Base-by-base conservation (phyloP, 768 basidiomycete species). In the Boletus vermiculosoides region DNA sequence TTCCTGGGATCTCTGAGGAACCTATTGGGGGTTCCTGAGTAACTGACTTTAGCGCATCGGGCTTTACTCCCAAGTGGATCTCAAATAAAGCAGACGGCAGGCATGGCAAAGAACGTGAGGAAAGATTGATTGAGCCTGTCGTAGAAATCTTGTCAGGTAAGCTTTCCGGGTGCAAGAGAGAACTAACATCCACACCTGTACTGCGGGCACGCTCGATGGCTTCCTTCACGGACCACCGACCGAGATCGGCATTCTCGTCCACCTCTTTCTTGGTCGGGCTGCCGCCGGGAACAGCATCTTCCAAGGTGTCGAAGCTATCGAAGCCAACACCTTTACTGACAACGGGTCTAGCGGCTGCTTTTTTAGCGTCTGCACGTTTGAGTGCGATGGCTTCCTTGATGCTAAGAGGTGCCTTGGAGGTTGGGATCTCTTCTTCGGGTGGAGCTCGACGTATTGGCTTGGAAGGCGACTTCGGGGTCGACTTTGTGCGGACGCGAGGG, bases 361-460 rank as follows among this genome's bases (percentile, higher is more conserved):
- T 92, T 74, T 86, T 90, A 0, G 85, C 88, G 65, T 91, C 87
- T 0, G 90, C 89, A 42, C 90, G 78, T 59, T 83, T 89, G 45
- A 90, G 74, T 2, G 90, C 90, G 66, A 93, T 91, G 15, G 85
- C 87, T 59, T 91, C 91, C 63, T 85, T 85, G 59, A 92, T 80
- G 65, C 80, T 90, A 31, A 81, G 56, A 37, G 68, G 60, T 40
- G 44, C 0, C 51, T 72, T 77, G 16, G 74, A 61, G 18, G 79
- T 55, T 36, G 62, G 68, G 8, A 64, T 47, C 25, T 66, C 65
- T 57, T 56, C 63, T 52, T 61, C 64, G 33, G 58, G 62, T 1
- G 58, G 63, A 48, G 62, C 52, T 33, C 71, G 62, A 28, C 72
- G 70, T 25, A 51, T 20, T 13, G 64, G 18, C 47, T 72, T 73